phyloP scores from a whole-genome alignment of 371 early-diverging fungal species.

The Mucor piriformis region DNA sequence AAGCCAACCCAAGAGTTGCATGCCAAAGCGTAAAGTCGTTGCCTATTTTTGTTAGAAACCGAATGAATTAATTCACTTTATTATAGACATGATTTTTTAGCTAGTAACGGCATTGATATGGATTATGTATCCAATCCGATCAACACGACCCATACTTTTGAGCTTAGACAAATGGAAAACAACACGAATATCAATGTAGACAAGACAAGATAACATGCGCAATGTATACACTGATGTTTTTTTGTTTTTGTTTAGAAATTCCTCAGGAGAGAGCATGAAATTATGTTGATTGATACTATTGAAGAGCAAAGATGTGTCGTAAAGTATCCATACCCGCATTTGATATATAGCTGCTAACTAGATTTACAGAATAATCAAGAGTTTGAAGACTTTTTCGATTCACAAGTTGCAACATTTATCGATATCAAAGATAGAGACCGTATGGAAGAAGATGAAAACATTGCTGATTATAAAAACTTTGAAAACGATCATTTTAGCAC shows the following conservation, averaged over 20 bases:
- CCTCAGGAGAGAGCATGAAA: constrained; percentile 21
- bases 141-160: constrained; percentile 8
- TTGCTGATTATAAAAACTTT: constrained; percentile 4
- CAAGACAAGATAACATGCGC: too few relatives aligned
- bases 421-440: background rate
- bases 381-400: constrained; percentile 3
- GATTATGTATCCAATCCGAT: constrained; percentile 15
- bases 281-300: constrained; percentile 13
- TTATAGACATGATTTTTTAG: constrained; percentile 47
- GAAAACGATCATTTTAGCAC: background rate
- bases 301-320: constrained; percentile 16
- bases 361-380: constrained; percentile 9
- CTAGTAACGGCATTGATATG: constrained; percentile 42
- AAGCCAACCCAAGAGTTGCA: constrained; percentile 19
- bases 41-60: background rate
- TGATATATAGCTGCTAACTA: background rate
- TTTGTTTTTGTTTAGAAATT: constrained; percentile 8
- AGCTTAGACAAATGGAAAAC: constrained; percentile 9
- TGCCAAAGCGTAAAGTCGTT: constrained; percentile 25
- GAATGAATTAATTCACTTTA: background rate
- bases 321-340: background rate
- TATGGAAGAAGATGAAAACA: constrained; percentile 5
- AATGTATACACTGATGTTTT: background rate
- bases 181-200: constrained; percentile 25
- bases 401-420: background rate